Percentiles rank a stretch among this genome's conserved stretches.
These are phyloP conservation scores for Trichophyton benhamiae DNA, from an alignment of 2,329 filamentous ascomycete genomes.

Conservation along the genomic window DNA sequence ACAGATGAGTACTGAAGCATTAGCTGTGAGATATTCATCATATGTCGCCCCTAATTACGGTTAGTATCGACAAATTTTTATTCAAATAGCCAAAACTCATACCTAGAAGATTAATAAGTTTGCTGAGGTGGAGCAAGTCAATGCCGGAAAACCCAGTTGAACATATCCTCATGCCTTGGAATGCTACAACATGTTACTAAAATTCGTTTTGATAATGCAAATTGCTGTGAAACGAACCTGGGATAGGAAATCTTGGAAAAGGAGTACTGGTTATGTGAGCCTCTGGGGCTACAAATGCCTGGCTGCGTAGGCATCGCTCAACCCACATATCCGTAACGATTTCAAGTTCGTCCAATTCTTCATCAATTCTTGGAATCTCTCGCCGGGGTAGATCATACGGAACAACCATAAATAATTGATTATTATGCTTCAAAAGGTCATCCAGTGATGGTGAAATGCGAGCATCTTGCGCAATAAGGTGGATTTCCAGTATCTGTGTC, in stretches of 20 bases:
- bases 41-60: constrained; percentile 53
- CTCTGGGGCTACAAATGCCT: constrained; percentile 55
- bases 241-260: constrained; percentile 57
- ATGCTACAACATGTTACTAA: constrained; percentile 34
- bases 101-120: constrained; percentile 61
- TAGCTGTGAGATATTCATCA: constrained; percentile 59
- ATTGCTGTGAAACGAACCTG: constrained; percentile 27
- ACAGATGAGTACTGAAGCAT: constrained; percentile 68
- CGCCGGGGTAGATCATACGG: constrained; percentile 26
- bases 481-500: constrained; percentile 28
- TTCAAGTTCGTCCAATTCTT: constrained; percentile 33
- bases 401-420: constrained; percentile 28
- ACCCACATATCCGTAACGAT: constrained; percentile 84
- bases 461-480: constrained; percentile 32
- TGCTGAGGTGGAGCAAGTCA: constrained; percentile 73
- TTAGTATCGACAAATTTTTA: constrained; percentile 14
- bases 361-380: constrained; percentile 28
- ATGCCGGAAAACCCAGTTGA: constrained; percentile 74
- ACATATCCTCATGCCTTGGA: constrained; percentile 58
- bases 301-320: constrained; percentile 73
- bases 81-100: constrained; percentile 7
- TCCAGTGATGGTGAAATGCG: constrained; percentile 25
- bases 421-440: constrained; percentile 23
- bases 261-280: constrained; percentile 65
- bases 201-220: neutral